Evolutionary conservation across 148 eudicot genomes (phyloP), one percentile per base, ranked within the genome.

Genomic region (Camellia sinensis): DNA sequence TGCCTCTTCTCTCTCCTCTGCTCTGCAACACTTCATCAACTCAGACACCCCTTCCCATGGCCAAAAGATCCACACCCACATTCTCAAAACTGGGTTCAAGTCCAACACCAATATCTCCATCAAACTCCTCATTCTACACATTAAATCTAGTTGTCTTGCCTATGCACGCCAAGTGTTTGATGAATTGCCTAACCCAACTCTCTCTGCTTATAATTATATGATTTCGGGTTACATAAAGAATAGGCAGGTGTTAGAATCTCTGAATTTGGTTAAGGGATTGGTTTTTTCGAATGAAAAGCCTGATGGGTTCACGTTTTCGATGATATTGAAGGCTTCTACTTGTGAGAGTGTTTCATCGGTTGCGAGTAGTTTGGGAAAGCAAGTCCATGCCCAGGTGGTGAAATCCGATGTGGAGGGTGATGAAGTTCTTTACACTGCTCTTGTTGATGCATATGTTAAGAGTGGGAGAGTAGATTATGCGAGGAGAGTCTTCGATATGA

Each of bases 361-460:
- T 44, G 66, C 82, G 10, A 62, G 53, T 57, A 79, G 81, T 76
- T 57, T 89, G 29, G 97, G 85, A 74, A 92, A 89, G 71, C 91
- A 96, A 77, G 94, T 96, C 41, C 99, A 96, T 87, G 89, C 90
- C 41, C 91, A 86, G 81, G 86, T 93, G 43, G 46, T 90, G 77
- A 91, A 87, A 81, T 85, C 67, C 73, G 80, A 83, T 65, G 64
- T 77, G 72, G 83, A 65, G 57, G 86, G 61, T 19, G 98, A 96
- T 82, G 88, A 84, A 81, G 84, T 93, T 80, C 90, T 96, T 63
- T 84, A 72, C 67, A 87, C 95, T 0, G 87, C 85, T 17, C 88
- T 96, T n/a, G 89, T 96, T 44, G 94, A 96, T 79, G 83, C 86
- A 3, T 96, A 96, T 86, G 98, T 92, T 53, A 96, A 96, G 87